Conservation (phyloP, 208 protist species). For the Leptomonas pyrrhocoris region DNA sequence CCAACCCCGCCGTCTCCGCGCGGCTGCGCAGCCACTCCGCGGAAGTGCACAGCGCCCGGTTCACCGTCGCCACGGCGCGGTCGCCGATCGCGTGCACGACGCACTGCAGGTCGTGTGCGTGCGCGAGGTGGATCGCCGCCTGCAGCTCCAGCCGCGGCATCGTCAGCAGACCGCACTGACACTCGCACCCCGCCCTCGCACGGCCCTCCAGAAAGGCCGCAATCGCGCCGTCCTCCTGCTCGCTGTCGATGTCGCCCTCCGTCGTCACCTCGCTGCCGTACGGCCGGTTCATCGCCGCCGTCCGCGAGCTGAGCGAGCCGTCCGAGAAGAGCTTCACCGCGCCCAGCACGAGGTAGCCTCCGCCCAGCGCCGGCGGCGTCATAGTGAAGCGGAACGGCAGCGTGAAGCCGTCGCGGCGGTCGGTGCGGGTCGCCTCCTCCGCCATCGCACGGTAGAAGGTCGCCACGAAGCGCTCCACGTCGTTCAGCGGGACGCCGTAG, state of each 20-base stretch:
- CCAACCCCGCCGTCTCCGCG: not conserved
- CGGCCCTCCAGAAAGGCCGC: conserved; percentile 19
- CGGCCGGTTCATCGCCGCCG: conserved; percentile 60
- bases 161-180: conserved; percentile 53
- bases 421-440: not conserved
- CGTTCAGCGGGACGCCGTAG: conserved; percentile 38
- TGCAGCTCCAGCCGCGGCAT: conserved; percentile 41
- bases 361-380: conserved; percentile 29
- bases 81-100: conserved; percentile 78
- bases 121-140: conserved; percentile 23
- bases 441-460: conserved; percentile 14
- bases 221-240: conserved; percentile 42
- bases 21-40: conserved; percentile 27
- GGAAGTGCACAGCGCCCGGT: conserved; percentile 46
- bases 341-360: conserved; percentile 51
- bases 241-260: conserved; percentile 58
- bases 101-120: conserved; percentile 43
- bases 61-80: conserved; percentile 48
- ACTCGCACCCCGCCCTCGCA: conserved; percentile 8
- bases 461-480: conserved; percentile 29
- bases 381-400: conserved; percentile 50
- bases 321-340: conserved; percentile 69
- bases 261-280: conserved; percentile 43
- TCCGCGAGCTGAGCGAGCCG: conserved; percentile 65
- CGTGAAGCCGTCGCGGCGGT: conserved; percentile 41